Evolutionary conservation across 495 filamentous ascomycete genomes (phyloP).

Genomic region (Lasiosphaeria ovina): DNA sequence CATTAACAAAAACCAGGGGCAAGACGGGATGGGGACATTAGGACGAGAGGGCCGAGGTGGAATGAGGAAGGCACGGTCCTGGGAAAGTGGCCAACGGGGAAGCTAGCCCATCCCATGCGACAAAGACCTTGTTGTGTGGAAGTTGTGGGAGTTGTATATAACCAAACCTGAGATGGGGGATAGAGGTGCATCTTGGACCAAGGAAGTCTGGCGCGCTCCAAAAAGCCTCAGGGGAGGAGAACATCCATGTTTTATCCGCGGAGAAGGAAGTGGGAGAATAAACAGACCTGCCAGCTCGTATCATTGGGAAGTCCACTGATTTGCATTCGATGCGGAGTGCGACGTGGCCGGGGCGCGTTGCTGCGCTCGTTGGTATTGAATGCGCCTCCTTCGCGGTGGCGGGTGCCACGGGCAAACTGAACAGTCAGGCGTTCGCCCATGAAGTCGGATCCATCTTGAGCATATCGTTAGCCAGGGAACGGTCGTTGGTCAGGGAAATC

Average conservation of each 20-base stretch:
- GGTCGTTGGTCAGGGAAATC: conserved; percentile 22
- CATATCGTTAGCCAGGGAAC: conserved; percentile 41
- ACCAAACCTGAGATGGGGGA: conserved; percentile 18
- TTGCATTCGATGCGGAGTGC: conserved; percentile 93
- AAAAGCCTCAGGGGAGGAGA: conserved; percentile 23
- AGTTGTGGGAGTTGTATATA: neutral
- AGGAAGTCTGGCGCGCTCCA: conserved; percentile 22
- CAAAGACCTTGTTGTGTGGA: conserved; percentile 10
- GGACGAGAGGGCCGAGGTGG: neutral
- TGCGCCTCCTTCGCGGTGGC: conserved; percentile 67
- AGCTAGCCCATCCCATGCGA: conserved; percentile 9
- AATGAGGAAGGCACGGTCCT: conserved; percentile 8
- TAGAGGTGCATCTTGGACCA: conserved; percentile 7
- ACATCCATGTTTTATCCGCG: conserved; percentile 36
- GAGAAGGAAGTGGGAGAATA: conserved; percentile 56
- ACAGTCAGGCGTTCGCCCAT: conserved; percentile 96
- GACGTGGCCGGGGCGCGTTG: conserved; percentile 82
- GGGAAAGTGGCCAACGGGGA: conserved; percentile 13
- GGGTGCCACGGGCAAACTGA: conserved; percentile 93
- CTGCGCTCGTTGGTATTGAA: conserved; percentile 67
- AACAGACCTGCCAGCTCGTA: conserved; percentile 99
- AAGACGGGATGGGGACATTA: conserved; percentile 9
- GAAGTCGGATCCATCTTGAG: conserved; percentile 90
- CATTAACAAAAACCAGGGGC: conserved; percentile 23
- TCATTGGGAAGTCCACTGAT: conserved; percentile 94